phyloP scores from a whole-genome alignment of 345 rosid species.

The Rhodomyrtus tomentosa region DNA sequence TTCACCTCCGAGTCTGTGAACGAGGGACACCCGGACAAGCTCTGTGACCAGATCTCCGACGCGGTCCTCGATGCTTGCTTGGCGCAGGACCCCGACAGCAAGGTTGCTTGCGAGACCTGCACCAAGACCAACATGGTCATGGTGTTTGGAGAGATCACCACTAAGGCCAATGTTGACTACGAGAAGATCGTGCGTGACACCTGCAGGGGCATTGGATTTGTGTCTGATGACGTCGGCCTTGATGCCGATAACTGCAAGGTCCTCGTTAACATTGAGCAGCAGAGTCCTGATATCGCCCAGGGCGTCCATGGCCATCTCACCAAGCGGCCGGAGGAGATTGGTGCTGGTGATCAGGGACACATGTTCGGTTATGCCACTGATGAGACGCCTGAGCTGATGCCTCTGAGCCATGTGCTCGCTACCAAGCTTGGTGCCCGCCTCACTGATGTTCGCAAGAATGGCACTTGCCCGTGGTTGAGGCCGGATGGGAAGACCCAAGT shows the following conservation, averaged over 20 bases:
- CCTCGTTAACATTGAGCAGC: slow-evolving; percentile 59
- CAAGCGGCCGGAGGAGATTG: slow-evolving; percentile 53
- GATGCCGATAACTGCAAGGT: slow-evolving; percentile 66
- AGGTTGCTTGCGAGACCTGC: slow-evolving; percentile 71
- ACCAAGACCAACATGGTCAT: slow-evolving; percentile 76
- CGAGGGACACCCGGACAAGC: slow-evolving; percentile 80
- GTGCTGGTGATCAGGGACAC: slow-evolving; percentile 76
- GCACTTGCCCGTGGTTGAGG: slow-evolving; percentile 41
- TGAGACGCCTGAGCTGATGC: slow-evolving; percentile 70
- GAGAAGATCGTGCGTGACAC: slow-evolving; percentile 65
- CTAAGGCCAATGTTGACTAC: slow-evolving; percentile 54
- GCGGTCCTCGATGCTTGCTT: slow-evolving; percentile 63
- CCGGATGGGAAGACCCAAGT: slow-evolving; percentile 59
- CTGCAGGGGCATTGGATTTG: slow-evolving; percentile 53
- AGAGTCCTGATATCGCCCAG: slow-evolving; percentile 66
- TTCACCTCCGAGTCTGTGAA: slow-evolving; percentile 68
- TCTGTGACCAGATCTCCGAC: slow-evolving; percentile 66
- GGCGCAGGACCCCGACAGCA: slow-evolving; percentile 61
- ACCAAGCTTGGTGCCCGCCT: slow-evolving; percentile 73
- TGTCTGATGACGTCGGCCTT: slow-evolving; percentile 48
- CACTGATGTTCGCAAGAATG: slow-evolving; percentile 55
- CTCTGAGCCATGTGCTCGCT: slow-evolving; percentile 57
- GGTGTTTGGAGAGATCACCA: slow-evolving; percentile 70
- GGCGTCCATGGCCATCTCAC: slow-evolving; percentile 70
- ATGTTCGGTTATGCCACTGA: slow-evolving; percentile 75